These are phyloP conservation scores for Aurantiochytrium sp. DNA, from an alignment of 108 stramenopile genomes.

Conservation along the genomic window DNA sequence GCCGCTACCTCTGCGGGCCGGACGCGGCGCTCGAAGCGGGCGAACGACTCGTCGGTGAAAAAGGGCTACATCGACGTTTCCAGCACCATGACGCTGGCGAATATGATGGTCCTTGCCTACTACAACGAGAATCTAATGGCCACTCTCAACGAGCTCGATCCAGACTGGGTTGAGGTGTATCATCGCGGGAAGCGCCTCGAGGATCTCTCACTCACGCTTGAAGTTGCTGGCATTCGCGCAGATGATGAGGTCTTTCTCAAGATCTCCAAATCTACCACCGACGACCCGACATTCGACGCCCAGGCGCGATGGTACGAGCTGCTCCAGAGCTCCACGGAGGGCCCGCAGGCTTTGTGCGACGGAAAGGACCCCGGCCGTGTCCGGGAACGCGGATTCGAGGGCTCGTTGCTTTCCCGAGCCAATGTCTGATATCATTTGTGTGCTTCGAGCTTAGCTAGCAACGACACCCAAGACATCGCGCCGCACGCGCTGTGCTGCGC, in stretches of 20 bases:
- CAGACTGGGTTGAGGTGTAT: background rate
- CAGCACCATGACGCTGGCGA: background rate
- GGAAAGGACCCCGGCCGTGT: background rate
- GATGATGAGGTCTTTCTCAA: background rate
- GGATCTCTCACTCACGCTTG: background rate
- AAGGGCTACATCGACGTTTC: background rate
- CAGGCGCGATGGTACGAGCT: background rate
- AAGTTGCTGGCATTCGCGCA: background rate
- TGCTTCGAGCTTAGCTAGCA: no score
- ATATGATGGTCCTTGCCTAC: background rate
- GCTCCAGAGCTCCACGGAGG: background rate
- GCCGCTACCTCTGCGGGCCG: no score
- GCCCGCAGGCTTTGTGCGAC: background rate
- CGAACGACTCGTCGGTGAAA: background rate
- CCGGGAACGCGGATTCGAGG: background rate
- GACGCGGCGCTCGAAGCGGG: background rate
- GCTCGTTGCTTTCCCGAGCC: background rate
- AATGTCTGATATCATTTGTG: background rate
- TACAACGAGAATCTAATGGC: background rate
- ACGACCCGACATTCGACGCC: background rate
- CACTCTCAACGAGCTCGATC: background rate
- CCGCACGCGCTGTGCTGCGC: background rate
- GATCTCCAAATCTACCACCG: background rate
- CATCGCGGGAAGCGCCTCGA: background rate
- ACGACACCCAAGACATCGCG: background rate